phyloP scores from a whole-genome alignment of 176 grass and related monocot genomes.

The Chrysopogon serrulatus region DNA sequence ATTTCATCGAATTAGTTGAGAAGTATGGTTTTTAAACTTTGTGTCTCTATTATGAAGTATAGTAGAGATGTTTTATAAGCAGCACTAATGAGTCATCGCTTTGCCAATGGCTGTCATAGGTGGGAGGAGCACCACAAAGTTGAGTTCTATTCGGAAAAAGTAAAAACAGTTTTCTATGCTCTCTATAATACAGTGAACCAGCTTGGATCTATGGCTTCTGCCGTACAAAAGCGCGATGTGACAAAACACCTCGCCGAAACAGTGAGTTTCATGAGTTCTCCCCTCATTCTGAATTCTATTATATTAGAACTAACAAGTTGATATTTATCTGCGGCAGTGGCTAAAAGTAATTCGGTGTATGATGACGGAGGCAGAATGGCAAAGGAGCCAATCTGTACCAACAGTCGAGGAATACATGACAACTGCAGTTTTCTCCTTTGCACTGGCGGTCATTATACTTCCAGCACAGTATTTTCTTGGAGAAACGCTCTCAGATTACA shows the following conservation, averaged over 20 bases:
- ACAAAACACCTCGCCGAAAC: constrained; percentile 49
- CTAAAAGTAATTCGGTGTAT: constrained; percentile 48
- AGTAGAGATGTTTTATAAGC: background rate
- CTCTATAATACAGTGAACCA: constrained; percentile 51
- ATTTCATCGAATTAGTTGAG: constrained; percentile 53
- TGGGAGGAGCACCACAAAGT: constrained; percentile 51
- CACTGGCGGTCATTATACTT: constrained; percentile 56
- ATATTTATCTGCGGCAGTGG: constrained; percentile 42
- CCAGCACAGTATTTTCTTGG: constrained; percentile 64
- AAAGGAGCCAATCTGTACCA: constrained; percentile 39
- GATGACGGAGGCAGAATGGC: constrained; percentile 69
- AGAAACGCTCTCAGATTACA: constrained; percentile 21
- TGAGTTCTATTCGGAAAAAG: constrained; percentile 58
- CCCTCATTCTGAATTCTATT: background rate
- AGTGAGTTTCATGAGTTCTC: constrained; percentile 31
- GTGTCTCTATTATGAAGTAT: background rate
- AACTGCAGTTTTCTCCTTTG: constrained; percentile 57
- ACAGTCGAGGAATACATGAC: constrained; percentile 49
- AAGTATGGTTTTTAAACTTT: constrained; percentile 17
- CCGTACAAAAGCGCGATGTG: constrained; percentile 38
- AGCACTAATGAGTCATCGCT: background rate
- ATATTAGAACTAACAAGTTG: background rate
- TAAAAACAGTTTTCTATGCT: constrained; percentile 60
- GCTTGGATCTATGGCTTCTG: constrained; percentile 50
- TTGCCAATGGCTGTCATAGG: constrained; percentile 8